These are phyloP conservation scores for Blumeriella jaapii DNA, from an alignment of 2,329 filamentous ascomycete species.

Conservation along the genomic window DNA sequence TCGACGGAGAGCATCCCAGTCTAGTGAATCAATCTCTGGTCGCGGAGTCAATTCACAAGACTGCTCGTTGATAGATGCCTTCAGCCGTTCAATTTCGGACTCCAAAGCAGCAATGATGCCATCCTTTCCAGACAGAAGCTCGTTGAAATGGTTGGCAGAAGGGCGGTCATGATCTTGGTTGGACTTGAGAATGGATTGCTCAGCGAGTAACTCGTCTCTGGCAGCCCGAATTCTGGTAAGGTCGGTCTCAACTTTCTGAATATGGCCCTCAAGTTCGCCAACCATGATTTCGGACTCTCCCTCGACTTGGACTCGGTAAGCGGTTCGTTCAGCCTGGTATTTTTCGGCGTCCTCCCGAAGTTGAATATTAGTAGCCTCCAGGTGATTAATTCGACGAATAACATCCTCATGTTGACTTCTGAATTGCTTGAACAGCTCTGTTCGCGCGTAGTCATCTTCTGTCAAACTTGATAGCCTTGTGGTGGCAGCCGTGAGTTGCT, in stretches of 20 bases:
- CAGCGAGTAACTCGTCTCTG: slow-evolving; percentile 76
- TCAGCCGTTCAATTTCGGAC: slow-evolving; percentile 65
- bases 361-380: slow-evolving; percentile 80
- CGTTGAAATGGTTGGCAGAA: slow-evolving; percentile 63
- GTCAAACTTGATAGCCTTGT: slow-evolving; percentile 58
- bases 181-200: slow-evolving; percentile 68
- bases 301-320: slow-evolving; percentile 71
- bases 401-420: slow-evolving; percentile 87
- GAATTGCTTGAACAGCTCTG: slow-evolving; percentile 85
- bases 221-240: slow-evolving; percentile 73
- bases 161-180: slow-evolving; percentile 64
- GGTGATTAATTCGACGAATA: slow-evolving; percentile 79
- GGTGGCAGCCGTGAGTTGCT: slow-evolving; percentile 68
- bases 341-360: slow-evolving; percentile 77
- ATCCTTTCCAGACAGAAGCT: slow-evolving; percentile 68
- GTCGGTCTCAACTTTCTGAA: slow-evolving; percentile 72
- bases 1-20: slow-evolving; percentile 58
- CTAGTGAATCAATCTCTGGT: slow-evolving; percentile 45
- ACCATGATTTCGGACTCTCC: slow-evolving; percentile 63
- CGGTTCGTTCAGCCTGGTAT: slow-evolving; percentile 71
- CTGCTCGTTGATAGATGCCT: slow-evolving; percentile 40
- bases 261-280: slow-evolving; percentile 69
- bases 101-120: slow-evolving; percentile 74
- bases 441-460: slow-evolving; percentile 89
- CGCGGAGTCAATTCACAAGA: slow-evolving; percentile 29